Conservation (phyloP, 2,329 filamentous ascomycete species). For the Fusarium compactum region DNA sequence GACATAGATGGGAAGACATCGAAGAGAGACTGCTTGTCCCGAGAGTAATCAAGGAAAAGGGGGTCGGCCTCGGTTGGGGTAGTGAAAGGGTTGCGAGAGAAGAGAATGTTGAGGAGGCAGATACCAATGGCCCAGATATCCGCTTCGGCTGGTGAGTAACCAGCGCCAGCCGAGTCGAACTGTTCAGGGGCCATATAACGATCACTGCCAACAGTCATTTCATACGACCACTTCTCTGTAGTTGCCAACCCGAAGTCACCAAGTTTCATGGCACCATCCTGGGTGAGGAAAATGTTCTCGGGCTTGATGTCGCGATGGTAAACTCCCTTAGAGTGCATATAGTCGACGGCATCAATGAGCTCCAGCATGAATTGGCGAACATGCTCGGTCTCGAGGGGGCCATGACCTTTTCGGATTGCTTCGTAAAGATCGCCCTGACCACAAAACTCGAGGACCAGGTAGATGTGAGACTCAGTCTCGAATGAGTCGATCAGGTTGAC, state of each 20-base stretch:
- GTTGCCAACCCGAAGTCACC: slow-evolving; percentile 97
- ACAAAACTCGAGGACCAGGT: slow-evolving; percentile 95
- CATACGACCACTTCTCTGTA: slow-evolving; percentile 88
- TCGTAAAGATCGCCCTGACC: slow-evolving; percentile 96
- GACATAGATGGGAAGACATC: slow-evolving; percentile 99
- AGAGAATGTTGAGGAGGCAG: slow-evolving; percentile 94
- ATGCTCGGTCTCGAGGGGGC: slow-evolving; percentile 93
- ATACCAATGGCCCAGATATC: slow-evolving; percentile 98
- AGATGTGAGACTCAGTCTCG: slow-evolving; percentile 90
- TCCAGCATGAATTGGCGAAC: slow-evolving; percentile 98
- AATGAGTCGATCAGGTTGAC: slow-evolving; percentile 93
- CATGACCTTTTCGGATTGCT: slow-evolving; percentile 89
- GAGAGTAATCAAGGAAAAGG: slow-evolving; percentile 91
- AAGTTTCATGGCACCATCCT: slow-evolving; percentile 91
- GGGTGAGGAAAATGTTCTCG: slow-evolving; percentile 96
- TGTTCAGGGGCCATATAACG: slow-evolving; percentile 99
- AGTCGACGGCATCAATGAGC: slow-evolving; percentile 87
- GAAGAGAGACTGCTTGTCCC: slow-evolving; percentile 95
- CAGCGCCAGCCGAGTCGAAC: slow-evolving; percentile 86
- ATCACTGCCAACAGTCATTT: slow-evolving; percentile 95
- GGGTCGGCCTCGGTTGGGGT: slow-evolving; percentile 91
- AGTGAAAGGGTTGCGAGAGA: slow-evolving; percentile 96
- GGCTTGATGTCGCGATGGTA: slow-evolving; percentile 99
- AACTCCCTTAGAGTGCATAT: slow-evolving; percentile 90
- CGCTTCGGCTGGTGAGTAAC: slow-evolving; percentile 92